Percentiles rank a stretch among this genome's conserved stretches.
Evolutionary conservation across 441 rosid genomes (phyloP).

Genomic region (Pelargonium myrrhifolium): DNA sequence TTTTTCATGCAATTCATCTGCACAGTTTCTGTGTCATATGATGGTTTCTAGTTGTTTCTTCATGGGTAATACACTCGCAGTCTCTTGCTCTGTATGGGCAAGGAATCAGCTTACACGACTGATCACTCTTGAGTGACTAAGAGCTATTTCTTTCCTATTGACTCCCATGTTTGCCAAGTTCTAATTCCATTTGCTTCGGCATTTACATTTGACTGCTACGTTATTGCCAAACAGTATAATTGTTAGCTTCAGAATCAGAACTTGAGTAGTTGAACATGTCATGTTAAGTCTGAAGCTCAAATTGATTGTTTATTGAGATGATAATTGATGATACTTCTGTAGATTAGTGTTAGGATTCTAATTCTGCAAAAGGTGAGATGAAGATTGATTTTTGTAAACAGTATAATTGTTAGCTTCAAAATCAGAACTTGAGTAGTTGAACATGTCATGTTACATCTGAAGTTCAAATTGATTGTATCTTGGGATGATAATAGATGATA

Average conservation of each 20-base stretch:
- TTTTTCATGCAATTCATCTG: neutral
- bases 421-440: neutral
- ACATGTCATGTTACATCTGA: neutral
- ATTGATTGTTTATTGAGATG: neutral
- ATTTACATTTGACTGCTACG: neutral
- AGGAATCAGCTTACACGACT: neutral
- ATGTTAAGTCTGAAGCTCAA: neutral
- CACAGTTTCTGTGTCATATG: neutral
- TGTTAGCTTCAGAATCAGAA: neutral
- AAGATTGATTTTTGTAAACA: neutral
- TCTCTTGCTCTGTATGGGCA: neutral
- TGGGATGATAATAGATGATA: neutral
- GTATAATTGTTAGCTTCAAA: neutral
- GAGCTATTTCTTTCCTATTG: neutral
- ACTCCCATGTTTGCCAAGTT: neutral
- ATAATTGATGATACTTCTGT: neutral
- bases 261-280: neutral
- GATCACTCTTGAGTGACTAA: neutral
- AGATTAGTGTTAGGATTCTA: neutral
- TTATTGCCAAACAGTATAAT: neutral
- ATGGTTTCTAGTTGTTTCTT: neutral
- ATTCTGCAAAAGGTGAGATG: neutral
- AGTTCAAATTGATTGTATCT: neutral
- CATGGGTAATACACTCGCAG: neutral
- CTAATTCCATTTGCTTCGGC: neutral